Evolutionary conservation across 2,329 filamentous ascomycete species (phyloP).

Genomic region (Dactylella cylindrospora): DNA sequence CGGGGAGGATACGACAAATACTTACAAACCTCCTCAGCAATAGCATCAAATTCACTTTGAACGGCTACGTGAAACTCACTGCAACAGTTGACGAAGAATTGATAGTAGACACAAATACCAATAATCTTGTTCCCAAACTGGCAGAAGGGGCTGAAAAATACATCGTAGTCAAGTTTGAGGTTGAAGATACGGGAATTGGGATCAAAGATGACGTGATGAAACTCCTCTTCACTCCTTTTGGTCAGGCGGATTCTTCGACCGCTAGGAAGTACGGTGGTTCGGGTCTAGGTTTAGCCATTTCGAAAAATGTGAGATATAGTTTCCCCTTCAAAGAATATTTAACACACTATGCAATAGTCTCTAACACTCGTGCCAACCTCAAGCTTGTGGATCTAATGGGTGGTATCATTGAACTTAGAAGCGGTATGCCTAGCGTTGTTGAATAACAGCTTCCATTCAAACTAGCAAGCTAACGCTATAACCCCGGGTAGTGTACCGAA

Average conservation of each 20-base stretch:
- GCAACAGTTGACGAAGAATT: slow-evolving; percentile 64
- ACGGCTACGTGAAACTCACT: slow-evolving; percentile 67
- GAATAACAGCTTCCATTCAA: no score
- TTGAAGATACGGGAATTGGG: slow-evolving; percentile 78
- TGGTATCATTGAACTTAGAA: slow-evolving; percentile 65
- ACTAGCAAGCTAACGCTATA: neutral
- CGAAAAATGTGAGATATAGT: slow-evolving; percentile 64
- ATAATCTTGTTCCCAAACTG: slow-evolving; percentile 16
- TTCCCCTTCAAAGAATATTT: neutral
- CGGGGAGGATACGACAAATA: slow-evolving; percentile 79
- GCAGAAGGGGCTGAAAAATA: slow-evolving; percentile 55
- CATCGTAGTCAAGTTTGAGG: slow-evolving; percentile 68
- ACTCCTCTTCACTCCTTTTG: slow-evolving; percentile 76
- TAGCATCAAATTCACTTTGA: slow-evolving; percentile 72
- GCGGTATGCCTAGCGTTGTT: no score
- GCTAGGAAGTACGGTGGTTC: slow-evolving; percentile 50
- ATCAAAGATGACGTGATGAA: slow-evolving; percentile 75
- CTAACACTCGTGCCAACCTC: slow-evolving; percentile 3
- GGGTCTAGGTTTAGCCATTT: slow-evolving; percentile 73
- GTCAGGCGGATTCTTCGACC: slow-evolving; percentile 77
- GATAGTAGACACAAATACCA: slow-evolving; percentile 20
- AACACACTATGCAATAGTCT: neutral
- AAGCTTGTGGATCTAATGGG: slow-evolving; percentile 73
- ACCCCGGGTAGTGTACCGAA: slow-evolving; percentile 18
- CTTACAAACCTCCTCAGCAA: slow-evolving; percentile 77